These are phyloP conservation scores for Coemansia sp. DNA, from an alignment of 192 early-diverging fungal species.

Conservation along the genomic window DNA sequence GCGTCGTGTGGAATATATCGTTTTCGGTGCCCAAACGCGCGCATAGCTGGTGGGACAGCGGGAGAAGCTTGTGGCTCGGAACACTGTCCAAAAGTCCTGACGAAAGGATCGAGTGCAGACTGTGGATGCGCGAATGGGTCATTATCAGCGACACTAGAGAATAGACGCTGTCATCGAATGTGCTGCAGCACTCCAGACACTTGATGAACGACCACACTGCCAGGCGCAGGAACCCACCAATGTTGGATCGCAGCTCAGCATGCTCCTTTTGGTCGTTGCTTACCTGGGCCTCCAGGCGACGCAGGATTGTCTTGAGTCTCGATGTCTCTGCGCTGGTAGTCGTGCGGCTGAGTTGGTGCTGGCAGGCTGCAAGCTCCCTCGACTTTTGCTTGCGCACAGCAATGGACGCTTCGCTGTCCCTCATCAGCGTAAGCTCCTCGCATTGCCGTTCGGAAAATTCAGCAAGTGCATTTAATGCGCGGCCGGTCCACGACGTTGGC, in stretches of 20 bases:
- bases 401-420: conserved; percentile 34
- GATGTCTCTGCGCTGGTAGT: conserved; percentile 9
- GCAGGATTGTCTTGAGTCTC: conserved; percentile 26
- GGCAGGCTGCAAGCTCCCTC: conserved; percentile 42
- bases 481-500: conserved; percentile 47
- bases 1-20: conserved; percentile 22
- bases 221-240: conserved; percentile 39
- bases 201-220: conserved; percentile 46
- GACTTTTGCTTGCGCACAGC: conserved; percentile 49
- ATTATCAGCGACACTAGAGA: conserved; percentile 43
- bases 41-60: conserved; percentile 49
- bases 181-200: conserved; percentile 34
- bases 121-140: conserved; percentile 35
- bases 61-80: conserved; percentile 51
- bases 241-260: conserved; percentile 18
- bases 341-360: conserved; percentile 19
- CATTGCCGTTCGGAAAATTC: conserved; percentile 50
- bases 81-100: conserved; percentile 25
- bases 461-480: conserved; percentile 44
- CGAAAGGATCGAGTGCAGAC: conserved; percentile 24
- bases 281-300: conserved; percentile 41
- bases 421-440: conserved; percentile 29
- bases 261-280: conserved; percentile 40
- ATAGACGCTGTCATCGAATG: conserved; percentile 44
- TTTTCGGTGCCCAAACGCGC: conserved; percentile 44